Base-by-base conservation (phyloP, 2,329 filamentous ascomycete species). In the Sclerotinia glacialis region DNA sequence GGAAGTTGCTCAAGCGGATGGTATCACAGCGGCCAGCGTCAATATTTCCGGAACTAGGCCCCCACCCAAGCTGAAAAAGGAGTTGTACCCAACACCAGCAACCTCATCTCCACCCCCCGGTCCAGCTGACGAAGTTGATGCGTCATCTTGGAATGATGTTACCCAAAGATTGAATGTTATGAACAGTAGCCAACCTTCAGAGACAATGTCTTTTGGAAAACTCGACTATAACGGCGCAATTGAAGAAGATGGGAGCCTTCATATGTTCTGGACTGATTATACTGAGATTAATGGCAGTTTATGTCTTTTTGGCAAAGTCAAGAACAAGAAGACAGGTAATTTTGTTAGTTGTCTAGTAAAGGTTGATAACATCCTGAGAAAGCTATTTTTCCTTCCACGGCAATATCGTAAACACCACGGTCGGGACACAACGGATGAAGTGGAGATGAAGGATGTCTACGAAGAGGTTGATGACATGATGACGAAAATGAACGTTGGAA, bases 241-340 rank as follows among this genome's bases (percentile, higher is more conserved):
- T n/a, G 94, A 98, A 77, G 88, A 91, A 69, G 93, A 99, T 74
- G 95, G 94, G 46, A 96, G 91, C 72, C 82, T 99, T 40, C 89
- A 89, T 72, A 92, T 99, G 81, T 99, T 97, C 80, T 99, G 95
- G 95, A 90, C 91, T 9, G 95, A 99, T 78, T 99, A 97, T 75
- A 92, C 90, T 0, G 95, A 99, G 76, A 82, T 97, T 76, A 93
- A 93, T 74, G 94, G 94, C 67, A 95, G 89, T 72, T 81, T 99
- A 12, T 98, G 93, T 77, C 84, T 99, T 14, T 98, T 99, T 75
- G 95, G 95, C 70, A 99, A 99, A 76, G 94, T 97, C 31, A 87
- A 93, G 73, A 93, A 97, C 80, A 97, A 93, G 78, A 90, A 88
- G 73, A 91, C 86, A 1, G 88, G 86, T 62, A 82, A 83, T 53